Base-by-base conservation (phyloP, 2,329 filamentous ascomycete genomes). In the Colletotrichum falcatum region DNA sequence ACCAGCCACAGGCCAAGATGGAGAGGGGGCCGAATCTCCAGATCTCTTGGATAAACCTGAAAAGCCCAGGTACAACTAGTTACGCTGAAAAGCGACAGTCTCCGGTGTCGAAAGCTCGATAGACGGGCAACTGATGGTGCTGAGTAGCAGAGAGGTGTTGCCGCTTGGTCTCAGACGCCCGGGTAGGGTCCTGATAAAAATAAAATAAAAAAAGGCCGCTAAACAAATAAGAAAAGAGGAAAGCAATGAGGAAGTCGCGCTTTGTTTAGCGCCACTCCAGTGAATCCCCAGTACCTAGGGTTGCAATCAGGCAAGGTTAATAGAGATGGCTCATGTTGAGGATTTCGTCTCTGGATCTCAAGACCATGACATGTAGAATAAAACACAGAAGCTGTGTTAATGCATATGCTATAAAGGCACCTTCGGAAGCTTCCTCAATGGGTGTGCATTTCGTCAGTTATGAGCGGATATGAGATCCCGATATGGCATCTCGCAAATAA, bases 31-130 rank as follows among this genome's bases (percentile, higher is more conserved):
- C 61, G 61, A 53, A 11, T 35, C 61, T 65, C 44, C n/a, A 46
- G 37, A 33, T 37, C 42, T 49, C 33, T 37, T 8, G n/a, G n/a
- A n/a, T 60, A n/a, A 58, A 51, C 42, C 44, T 44, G 26, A 61
- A 23, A 37, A 3, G 26, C 44, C 35, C n/a, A 44, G 35, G 23
- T 18, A 18, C 23, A 9, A 30, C 14, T 59, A 4, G 42, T 12
- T 20, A 46, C n/a, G 61, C 37, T 26, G n/a, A 37, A 26, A 14
- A 37, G 33, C 5, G 46, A 59, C 39, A 28, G 18, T 44, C 35
- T 49, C 35, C 46, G 46, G 54, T 59, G 66, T 51, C 54, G 37
- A 55, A 66, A 54, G 46, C 28, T 59, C 28, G 53, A 68, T 49
- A 23, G 37, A 58, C 44, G 60, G 44, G 65, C 51, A 42, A 49